Conservation (phyloP, 108 stramenopile genomes). For the Asterionellopsis glacialis region DNA sequence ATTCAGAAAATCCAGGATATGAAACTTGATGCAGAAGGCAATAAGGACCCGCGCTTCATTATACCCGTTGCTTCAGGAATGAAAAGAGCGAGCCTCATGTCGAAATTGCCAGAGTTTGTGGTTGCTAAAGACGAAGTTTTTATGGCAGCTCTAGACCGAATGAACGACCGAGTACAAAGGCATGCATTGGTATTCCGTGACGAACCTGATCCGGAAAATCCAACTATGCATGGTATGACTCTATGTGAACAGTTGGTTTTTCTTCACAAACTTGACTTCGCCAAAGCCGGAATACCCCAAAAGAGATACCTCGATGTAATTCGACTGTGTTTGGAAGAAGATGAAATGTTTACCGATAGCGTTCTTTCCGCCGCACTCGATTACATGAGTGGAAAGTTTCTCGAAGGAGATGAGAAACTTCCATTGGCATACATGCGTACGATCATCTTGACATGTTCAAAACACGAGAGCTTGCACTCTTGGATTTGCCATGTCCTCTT, state of each 20-base stretch:
- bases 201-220: conserved; percentile 54
- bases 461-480: conserved; percentile 82
- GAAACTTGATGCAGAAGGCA: conserved; percentile 42
- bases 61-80: conserved; percentile 73
- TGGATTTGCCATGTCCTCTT: conserved; percentile 83
- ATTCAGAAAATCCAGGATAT: conserved; percentile 76
- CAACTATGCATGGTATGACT: conserved; percentile 72
- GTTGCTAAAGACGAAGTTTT: conserved; percentile 65
- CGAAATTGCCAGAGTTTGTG: conserved; percentile 63
- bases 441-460: conserved; percentile 78
- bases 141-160: conserved; percentile 61
- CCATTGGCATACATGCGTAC: conserved; percentile 90
- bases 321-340: conserved; percentile 69
- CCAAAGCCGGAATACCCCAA: conserved; percentile 66
- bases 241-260: conserved; percentile 80
- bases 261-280: conserved; percentile 79
- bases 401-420: conserved; percentile 47
- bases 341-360: conserved; percentile 72
- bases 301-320: conserved; percentile 78
- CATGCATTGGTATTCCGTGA: conserved; percentile 77
- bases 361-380: conserved; percentile 75
- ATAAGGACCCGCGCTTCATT: conserved; percentile 69
- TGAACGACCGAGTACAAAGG: conserved; percentile 66
- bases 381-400: conserved; percentile 70
- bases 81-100: conserved; percentile 57